Percentiles rank a stretch among this genome's conserved stretches.
These are phyloP conservation scores for Tetrahymena borealis DNA, from an alignment of 73 alveolate genomes.

Conservation along the genomic window DNA sequence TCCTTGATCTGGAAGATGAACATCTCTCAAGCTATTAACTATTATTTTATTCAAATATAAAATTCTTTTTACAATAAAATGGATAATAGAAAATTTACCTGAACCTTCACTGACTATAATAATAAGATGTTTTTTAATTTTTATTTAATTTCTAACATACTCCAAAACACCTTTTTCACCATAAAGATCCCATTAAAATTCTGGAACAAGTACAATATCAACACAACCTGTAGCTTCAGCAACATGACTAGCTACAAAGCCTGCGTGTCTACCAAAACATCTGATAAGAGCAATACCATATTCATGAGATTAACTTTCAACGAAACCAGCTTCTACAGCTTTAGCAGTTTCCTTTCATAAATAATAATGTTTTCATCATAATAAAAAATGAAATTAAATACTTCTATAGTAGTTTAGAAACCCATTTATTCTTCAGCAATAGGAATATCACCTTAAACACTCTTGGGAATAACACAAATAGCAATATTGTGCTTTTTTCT, in stretches of 20 bases:
- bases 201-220: slow-evolving; percentile 78
- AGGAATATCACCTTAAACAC: slow-evolving; percentile 95
- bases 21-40: slow-evolving; percentile 19
- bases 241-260: slow-evolving; percentile 76
- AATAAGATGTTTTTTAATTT: slow-evolving; percentile 57
- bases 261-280: slow-evolving; percentile 70
- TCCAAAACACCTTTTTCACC: slow-evolving; percentile 77
- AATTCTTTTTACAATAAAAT: background rate
- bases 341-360: slow-evolving; percentile 58
- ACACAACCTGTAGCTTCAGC: slow-evolving; percentile 81
- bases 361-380: background rate
- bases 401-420: slow-evolving; percentile 35
- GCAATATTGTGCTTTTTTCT: slow-evolving; percentile 53
- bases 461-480: slow-evolving; percentile 90
- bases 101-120: slow-evolving; percentile 85
- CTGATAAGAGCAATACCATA: slow-evolving; percentile 75
- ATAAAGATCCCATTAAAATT: slow-evolving; percentile 67
- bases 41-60: background rate
- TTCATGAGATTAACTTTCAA: slow-evolving; percentile 73
- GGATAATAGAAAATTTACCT: slow-evolving; percentile 25
- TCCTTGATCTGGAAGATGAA: slow-evolving; percentile 46
- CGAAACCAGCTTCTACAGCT: slow-evolving; percentile 67
- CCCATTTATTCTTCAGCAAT: slow-evolving; percentile 65
- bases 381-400: background rate
- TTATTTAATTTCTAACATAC: slow-evolving; percentile 53